Conservation (phyloP, 1,284 basidiomycete genomes). For the Blastosporella zonata region DNA sequence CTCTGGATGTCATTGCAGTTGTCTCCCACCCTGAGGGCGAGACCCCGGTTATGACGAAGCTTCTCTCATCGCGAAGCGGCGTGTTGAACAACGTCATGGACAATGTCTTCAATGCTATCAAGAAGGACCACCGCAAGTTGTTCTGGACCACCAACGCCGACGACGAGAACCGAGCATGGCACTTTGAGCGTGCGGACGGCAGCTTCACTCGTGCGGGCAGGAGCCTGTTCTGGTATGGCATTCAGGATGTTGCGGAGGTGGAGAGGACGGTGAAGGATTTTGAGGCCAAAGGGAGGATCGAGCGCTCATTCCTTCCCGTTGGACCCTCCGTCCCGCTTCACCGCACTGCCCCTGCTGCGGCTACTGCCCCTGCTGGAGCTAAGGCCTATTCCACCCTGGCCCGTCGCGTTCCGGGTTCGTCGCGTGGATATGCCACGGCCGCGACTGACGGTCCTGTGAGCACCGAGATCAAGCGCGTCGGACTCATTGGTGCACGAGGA, state of each 20-base stretch:
- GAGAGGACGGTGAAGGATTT: slow-evolving; percentile 83
- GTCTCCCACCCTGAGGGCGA: slow-evolving; percentile 91
- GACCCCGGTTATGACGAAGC: slow-evolving; percentile 89
- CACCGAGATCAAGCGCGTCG: slow-evolving; percentile 83
- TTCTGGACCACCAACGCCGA: slow-evolving; percentile 97
- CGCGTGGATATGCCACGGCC: slow-evolving; percentile 63
- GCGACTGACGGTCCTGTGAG: slow-evolving; percentile 38
- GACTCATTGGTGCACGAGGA: slow-evolving; percentile 92
- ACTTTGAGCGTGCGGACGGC: slow-evolving; percentile 97
- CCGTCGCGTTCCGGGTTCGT: slow-evolving; percentile 47
- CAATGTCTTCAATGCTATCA: slow-evolving; percentile 95
- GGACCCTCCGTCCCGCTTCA: slow-evolving; percentile 76
- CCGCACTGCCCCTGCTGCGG: slow-evolving; percentile 32
- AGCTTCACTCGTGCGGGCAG: slow-evolving; percentile 94
- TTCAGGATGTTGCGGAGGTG: slow-evolving; percentile 90
- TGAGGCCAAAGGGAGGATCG: slow-evolving; percentile 84
- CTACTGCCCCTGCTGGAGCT: slow-evolving; percentile 29
- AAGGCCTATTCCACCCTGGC: slow-evolving; percentile 76
- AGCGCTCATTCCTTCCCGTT: slow-evolving; percentile 87
- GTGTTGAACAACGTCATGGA: slow-evolving; percentile 94
- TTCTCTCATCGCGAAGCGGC: slow-evolving; percentile 86
- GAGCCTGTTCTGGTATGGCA: slow-evolving; percentile 97
- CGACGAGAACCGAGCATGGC: slow-evolving; percentile 97
- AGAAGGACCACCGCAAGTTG: slow-evolving; percentile 90
- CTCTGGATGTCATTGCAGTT: slow-evolving; percentile 92